Conservation (phyloP, 805 yeast genomes). For the Grigorovia transvaalensis region DNA sequence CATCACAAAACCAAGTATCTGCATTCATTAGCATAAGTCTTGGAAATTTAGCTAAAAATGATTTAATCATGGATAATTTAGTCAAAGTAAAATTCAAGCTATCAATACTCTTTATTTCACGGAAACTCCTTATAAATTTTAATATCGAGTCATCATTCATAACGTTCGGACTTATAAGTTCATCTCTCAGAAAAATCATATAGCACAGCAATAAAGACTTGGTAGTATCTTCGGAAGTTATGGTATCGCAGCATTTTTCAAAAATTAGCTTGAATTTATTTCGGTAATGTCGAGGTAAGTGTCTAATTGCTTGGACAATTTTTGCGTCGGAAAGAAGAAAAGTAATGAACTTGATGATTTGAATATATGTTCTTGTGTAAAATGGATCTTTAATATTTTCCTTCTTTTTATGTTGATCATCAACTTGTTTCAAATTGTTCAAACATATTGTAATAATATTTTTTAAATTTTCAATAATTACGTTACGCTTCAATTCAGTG, state of each 20-base stretch:
- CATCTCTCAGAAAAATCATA: conserved; percentile 19
- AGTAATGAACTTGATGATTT: conserved; percentile 21
- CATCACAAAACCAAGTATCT: conserved; percentile 20
- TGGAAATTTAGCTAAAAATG: conserved; percentile 17
- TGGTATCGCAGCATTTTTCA: conserved; percentile 10
- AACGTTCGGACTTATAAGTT: conserved; percentile 8
- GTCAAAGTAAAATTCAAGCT: conserved; percentile 21
- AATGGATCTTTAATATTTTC: conserved; percentile 21
- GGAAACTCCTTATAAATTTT: conserved; percentile 8
- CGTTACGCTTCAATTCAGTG: conserved; percentile 11
- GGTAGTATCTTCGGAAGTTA: conserved; percentile 16
- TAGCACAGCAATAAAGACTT: conserved; percentile 22
- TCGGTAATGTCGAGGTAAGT: conserved; percentile 6
- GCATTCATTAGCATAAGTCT: conserved; percentile 14
- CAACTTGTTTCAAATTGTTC: conserved; percentile 12
- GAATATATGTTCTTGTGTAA: conserved; percentile 21
- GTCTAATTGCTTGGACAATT: conserved; percentile 10
- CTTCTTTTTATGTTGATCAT: conserved; percentile 9
- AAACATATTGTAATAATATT: conserved; percentile 8
- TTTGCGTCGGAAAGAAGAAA: conserved; percentile 18
- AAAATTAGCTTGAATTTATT: conserved; percentile 11
- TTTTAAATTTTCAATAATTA: conserved; percentile 13
- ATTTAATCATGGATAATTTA: conserved; percentile 16
- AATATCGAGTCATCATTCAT: conserved; percentile 6
- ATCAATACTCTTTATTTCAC: conserved; percentile 16